Percentiles rank a stretch among this genome's conserved stretches.
Conservation (phyloP, 306 rosid genomes). For the Sindora glabra region DNA sequence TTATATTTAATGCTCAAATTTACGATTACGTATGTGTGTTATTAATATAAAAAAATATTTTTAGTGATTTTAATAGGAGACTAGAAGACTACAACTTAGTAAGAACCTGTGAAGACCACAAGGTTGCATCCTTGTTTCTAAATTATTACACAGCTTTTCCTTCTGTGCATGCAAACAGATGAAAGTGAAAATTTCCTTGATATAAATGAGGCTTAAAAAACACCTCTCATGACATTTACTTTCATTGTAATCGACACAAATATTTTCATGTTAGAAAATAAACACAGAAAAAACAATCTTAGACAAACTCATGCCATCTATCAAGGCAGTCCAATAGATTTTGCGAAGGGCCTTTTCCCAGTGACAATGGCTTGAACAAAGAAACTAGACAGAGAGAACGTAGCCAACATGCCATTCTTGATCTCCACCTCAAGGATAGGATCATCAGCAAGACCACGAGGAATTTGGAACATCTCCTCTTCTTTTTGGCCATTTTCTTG, state of each 20-base stretch:
- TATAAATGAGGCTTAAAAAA: background rate
- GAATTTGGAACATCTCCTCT: no score
- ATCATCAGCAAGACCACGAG: constrained; percentile 92
- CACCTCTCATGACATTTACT: background rate
- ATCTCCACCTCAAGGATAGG: constrained; percentile 85
- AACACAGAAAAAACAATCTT: constrained; percentile 3
- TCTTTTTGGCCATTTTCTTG: no score
- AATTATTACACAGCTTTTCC: background rate
- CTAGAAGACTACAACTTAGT: no score
- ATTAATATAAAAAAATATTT: no score
- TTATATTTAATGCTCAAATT: no score
- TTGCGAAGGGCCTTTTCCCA: constrained; percentile 84
- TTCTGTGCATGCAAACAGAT: background rate
- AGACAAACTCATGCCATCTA: constrained; percentile 31
- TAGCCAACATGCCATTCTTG: constrained; percentile 80
- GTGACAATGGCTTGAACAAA: constrained; percentile 96
- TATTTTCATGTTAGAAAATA: no score
- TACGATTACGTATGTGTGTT: no score
- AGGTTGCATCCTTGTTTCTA: background rate
- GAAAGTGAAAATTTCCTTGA: background rate
- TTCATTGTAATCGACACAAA: constrained; percentile 11
- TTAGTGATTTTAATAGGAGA: no score
- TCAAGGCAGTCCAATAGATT: constrained; percentile 82
- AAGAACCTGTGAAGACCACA: no score
- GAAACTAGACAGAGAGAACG: constrained; percentile 95